Percentiles rank a stretch among this genome's conserved stretches.
phyloP scores from a whole-genome alignment of 2,329 filamentous ascomycete species.

The Neonectria punicea region DNA sequence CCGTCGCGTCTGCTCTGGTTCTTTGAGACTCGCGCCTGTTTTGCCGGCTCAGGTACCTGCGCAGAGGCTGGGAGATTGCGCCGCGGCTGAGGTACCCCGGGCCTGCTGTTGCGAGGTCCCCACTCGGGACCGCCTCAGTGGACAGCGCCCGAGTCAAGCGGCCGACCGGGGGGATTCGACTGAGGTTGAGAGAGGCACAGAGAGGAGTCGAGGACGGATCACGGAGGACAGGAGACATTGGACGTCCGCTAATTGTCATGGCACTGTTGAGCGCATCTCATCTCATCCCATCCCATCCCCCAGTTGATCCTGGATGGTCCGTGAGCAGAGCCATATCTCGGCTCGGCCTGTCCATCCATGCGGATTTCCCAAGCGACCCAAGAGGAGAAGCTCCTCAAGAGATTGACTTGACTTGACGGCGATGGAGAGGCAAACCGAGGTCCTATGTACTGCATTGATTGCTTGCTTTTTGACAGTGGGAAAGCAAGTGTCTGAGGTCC shows the following conservation, averaged over 20 bases:
- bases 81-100: constrained; percentile 36
- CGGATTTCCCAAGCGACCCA: constrained; percentile 23
- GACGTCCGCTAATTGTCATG: neutral
- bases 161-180: constrained; percentile 7
- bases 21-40: constrained; percentile 6
- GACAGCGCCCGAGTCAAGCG: constrained; percentile 40
- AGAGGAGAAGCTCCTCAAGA: too few species aligned
- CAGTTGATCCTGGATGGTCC: constrained; percentile 14
- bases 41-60: constrained; percentile 29
- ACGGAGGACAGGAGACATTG: constrained; percentile 6
- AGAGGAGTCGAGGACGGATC: neutral
- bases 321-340: constrained; percentile 25
- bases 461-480: constrained; percentile 13
- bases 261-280: constrained; percentile 2
- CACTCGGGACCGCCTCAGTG: constrained; percentile 36
- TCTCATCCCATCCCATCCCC: constrained; percentile 19
- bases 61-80: constrained; percentile 41
- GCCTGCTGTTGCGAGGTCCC: constrained; percentile 33
- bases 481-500: constrained; percentile 8
- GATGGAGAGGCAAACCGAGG: neutral
- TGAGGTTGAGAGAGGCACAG: constrained; percentile 14
- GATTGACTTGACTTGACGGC: neutral
- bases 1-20: neutral
- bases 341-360: constrained; percentile 24
- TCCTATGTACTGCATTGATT: neutral